Percentiles rank a stretch among this genome's conserved stretches.
These are phyloP conservation scores for Curvularia spicifera DNA, from an alignment of 2,329 filamentous ascomycete species.

Conservation along the genomic window DNA sequence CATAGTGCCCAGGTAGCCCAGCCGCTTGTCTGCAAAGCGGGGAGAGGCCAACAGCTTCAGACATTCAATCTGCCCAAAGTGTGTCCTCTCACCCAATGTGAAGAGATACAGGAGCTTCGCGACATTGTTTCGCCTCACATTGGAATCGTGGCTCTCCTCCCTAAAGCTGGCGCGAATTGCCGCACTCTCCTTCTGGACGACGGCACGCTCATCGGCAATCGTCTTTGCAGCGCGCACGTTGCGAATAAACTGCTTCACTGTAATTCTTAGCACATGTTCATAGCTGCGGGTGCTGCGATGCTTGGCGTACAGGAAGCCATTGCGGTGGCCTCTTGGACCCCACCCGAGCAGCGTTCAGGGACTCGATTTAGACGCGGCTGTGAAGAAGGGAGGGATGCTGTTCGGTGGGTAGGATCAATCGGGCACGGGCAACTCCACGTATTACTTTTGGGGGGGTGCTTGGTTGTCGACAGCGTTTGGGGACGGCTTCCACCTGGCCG, in stretches of 20 bases:
- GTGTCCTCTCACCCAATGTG: constrained; percentile 93
- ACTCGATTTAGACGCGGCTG: constrained; percentile 19
- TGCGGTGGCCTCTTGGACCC: constrained; percentile 58
- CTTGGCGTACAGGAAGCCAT: constrained; percentile 64
- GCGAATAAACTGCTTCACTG: constrained; percentile 99
- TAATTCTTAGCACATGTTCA: constrained; percentile 38
- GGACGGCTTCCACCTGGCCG: constrained; percentile 30
- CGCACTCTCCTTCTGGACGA: constrained; percentile 98
- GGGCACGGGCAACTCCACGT: constrained; percentile 9
- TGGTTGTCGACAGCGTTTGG: constrained; percentile 27
- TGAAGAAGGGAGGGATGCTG: constrained; percentile 4
- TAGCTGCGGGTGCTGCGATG: constrained; percentile 27
- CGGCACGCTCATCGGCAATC: constrained; percentile 96
- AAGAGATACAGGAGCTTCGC: constrained; percentile 98
- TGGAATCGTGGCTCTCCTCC: constrained; percentile 92
- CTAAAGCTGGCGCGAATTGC: constrained; percentile 96
- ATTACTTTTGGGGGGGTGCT: constrained; percentile 16
- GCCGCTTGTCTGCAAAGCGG: constrained; percentile 94
- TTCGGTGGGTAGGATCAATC: constrained; percentile 1
- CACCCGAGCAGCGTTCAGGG: constrained; percentile 45
- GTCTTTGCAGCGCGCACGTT: constrained; percentile 99
- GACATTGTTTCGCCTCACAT: constrained; percentile 95
- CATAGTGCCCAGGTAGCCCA: constrained; percentile 96
- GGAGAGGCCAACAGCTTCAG: constrained; percentile 95
- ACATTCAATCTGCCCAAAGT: constrained; percentile 99